These are phyloP conservation scores for Aspergillus bridgeri DNA, from an alignment of 495 filamentous ascomycete species.

Conservation along the genomic window DNA sequence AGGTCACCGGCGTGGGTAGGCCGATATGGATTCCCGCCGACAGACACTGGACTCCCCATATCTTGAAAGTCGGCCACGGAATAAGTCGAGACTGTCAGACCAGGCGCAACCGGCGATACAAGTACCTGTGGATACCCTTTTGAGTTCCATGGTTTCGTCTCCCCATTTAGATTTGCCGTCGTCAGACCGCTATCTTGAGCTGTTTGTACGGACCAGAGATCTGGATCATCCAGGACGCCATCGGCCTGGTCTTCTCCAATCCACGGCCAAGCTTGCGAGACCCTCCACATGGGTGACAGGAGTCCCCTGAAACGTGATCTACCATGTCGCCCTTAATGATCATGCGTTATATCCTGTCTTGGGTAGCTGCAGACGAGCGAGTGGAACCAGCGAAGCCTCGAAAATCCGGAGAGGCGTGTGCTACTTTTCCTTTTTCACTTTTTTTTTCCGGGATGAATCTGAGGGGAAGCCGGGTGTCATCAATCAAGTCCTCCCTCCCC, in stretches of 20 bases:
- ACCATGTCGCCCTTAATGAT: slow-evolving; percentile 19
- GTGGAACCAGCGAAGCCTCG: slow-evolving; percentile 40
- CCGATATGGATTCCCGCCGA: slow-evolving; percentile 7
- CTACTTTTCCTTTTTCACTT: not conserved
- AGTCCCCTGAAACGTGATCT: slow-evolving; percentile 28
- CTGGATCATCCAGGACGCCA: slow-evolving; percentile 10
- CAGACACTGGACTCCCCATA: slow-evolving; percentile 3
- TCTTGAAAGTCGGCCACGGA: slow-evolving; percentile 6
- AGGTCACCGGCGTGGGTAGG: slow-evolving; percentile 16
- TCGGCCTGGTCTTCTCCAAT: slow-evolving; percentile 7
- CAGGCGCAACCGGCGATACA: slow-evolving; percentile 6
- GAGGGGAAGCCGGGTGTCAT: slow-evolving; percentile 7
- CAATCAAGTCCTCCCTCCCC: not conserved
- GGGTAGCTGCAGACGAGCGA: slow-evolving; percentile 31
- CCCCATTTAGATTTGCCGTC: slow-evolving; percentile 4
- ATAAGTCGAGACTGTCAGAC: not conserved
- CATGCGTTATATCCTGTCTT: slow-evolving; percentile 24
- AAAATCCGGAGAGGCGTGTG: slow-evolving; percentile 18
- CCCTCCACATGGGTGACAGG: slow-evolving; percentile 47
- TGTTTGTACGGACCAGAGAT: slow-evolving; percentile 33
- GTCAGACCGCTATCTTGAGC: slow-evolving; percentile 22
- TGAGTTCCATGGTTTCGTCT: slow-evolving; percentile 6
- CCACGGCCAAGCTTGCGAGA: slow-evolving; percentile 48
- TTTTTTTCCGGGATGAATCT: slow-evolving; percentile 11
- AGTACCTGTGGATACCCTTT: slow-evolving; percentile 8